Evolutionary conservation across 2,329 filamentous ascomycete species (phyloP), one percentile per base, ranked within the genome.

Genomic region (Rhynchosporium agropyri): DNA sequence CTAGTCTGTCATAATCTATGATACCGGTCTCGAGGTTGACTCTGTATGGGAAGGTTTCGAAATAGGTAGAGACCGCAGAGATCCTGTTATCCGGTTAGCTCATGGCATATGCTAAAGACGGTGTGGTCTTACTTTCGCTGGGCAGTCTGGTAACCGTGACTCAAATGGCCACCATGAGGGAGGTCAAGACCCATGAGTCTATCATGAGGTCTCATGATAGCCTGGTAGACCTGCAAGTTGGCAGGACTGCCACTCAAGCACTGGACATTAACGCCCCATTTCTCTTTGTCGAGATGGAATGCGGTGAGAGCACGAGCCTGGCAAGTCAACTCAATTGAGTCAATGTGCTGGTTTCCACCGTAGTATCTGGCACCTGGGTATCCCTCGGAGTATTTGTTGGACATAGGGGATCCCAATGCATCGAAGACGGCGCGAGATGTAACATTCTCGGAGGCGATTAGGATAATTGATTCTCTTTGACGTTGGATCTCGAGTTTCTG

Each of bases 181-280:
- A 99, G 86, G 74, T 99, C 95, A 68, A 99, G 87, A 74, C 95
- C 95, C 95, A 99, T 99, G 71, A 99, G 83, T 74, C 95, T 89
- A 71, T 97, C 95, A 79, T 98, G 94, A 62, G 92, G 89, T 76
- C 91, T 91, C 86, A 98, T 96, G 75, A 99, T 87, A 72, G 95
- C 95, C 83, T 97, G 93, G 84, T 98, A 99, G 71, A 96, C 92
- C 84, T 98, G 92, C 71, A 99, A 83, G 81, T 99, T 99, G 81
- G 95, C 95, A 72, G 95, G 95, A 78, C 89, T 93, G 73, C 95
- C 95, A 75, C 87, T 91, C 75, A 97, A 81, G 79, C 90, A 92
- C 83, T 99, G 95, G 65, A 99, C 95, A 76, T 99, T 99, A 81
- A 99, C 95, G 77, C 95, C 95, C 95, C 95, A 99, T 83, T 96